phyloP scores from a whole-genome alignment of 2,329 filamentous ascomycete genomes.

The Biscogniauxia marginata region DNA sequence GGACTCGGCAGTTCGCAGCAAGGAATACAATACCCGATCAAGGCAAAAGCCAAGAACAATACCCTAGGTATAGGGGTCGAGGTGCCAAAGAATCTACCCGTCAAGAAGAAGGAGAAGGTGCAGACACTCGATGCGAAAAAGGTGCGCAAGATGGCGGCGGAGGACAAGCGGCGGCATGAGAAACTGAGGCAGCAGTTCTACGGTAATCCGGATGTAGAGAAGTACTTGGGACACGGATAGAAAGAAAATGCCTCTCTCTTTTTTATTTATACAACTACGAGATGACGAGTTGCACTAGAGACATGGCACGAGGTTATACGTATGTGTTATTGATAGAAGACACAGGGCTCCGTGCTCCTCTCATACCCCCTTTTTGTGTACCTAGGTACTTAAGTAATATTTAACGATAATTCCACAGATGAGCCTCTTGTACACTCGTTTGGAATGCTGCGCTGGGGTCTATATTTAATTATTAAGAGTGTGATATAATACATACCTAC shows the following conservation, averaged over 20 bases:
- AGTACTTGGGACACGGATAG: conserved; percentile 58
- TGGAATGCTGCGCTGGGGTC: too few species aligned
- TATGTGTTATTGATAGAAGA: not conserved
- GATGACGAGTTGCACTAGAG: conserved; percentile 1
- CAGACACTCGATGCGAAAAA: conserved; percentile 68
- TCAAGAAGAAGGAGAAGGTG: conserved; percentile 39
- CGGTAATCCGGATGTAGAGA: conserved; percentile 70
- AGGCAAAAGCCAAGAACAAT: conserved; percentile 68
- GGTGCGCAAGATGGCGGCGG: conserved; percentile 58
- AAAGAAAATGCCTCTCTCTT: conserved; percentile 1
- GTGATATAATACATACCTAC: too few species aligned
- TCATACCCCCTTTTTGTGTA: not conserved
- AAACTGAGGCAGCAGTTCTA: conserved; percentile 71
- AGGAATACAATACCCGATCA: conserved; percentile 75
- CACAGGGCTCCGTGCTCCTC: not conserved
- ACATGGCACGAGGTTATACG: too few species aligned
- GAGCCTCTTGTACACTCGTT: too few species aligned
- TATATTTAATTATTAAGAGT: too few species aligned
- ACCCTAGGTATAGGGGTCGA: conserved; percentile 68
- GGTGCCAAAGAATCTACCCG: conserved; percentile 40
- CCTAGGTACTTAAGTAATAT: not conserved
- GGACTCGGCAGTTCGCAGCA: conserved; percentile 71
- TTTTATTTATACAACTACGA: not conserved
- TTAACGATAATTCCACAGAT: too few species aligned
- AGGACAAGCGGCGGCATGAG: conserved; percentile 62